These are phyloP conservation scores for Aphanoascus verrucosus DNA, from an alignment of 2,329 filamentous ascomycete genomes.

Conservation along the genomic window DNA sequence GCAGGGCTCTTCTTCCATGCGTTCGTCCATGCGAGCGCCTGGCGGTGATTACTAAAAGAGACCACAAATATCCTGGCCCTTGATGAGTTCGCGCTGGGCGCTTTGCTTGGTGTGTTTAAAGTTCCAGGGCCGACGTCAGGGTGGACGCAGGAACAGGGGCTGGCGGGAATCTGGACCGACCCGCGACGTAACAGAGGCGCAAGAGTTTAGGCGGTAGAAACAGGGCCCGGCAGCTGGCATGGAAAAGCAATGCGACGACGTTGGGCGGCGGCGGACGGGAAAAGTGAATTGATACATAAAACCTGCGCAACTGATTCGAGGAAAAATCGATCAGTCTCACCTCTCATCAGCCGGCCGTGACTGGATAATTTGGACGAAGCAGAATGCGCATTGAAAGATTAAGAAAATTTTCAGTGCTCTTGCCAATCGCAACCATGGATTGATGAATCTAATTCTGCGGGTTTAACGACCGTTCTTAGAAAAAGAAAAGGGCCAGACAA, in stretches of 20 bases:
- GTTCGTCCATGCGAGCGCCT: no score
- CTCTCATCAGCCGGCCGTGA: no score
- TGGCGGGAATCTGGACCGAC: slow-evolving; percentile 6
- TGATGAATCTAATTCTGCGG: no score
- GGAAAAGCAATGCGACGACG: neutral
- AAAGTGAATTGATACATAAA: neutral
- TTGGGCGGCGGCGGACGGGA: neutral
- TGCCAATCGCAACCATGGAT: no score
- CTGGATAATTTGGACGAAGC: no score
- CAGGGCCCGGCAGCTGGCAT: slow-evolving; percentile 1
- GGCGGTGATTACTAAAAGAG: neutral
- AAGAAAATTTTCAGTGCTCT: no score
- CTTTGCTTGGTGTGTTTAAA: neutral
- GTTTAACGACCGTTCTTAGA: neutral
- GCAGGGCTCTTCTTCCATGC: neutral
- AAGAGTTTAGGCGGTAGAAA: neutral
- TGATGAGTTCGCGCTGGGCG: neutral
- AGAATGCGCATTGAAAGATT: no score
- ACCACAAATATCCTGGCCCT: neutral
- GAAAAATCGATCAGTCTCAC: no score
- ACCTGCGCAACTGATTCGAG: neutral
- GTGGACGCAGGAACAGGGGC: slow-evolving; percentile 7
- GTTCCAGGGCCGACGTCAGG: slow-evolving; percentile 2
- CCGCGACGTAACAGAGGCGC: neutral
- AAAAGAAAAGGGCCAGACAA: neutral